These are phyloP conservation scores for Erigeron canadensis DNA, from an alignment of 129 eudicot species.

Conservation along the genomic window DNA sequence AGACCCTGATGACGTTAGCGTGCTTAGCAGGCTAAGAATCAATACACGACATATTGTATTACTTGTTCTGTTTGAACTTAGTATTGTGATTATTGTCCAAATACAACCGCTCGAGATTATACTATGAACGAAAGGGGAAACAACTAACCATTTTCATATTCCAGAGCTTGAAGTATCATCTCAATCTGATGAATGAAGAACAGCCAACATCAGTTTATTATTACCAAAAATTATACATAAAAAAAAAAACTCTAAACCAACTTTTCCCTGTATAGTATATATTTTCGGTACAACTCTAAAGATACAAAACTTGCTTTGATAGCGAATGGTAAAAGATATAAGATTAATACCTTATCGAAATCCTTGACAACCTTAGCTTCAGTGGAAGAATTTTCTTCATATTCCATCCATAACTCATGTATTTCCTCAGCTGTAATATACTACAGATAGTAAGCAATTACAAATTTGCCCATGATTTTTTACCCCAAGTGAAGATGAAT, in stretches of 20 bases:
- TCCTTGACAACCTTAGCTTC: constrained; percentile 98
- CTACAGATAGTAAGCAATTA: constrained; percentile 38
- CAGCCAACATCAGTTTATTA: constrained; percentile 24
- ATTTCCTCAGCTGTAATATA: constrained; percentile 78
- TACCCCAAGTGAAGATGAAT: background rate
- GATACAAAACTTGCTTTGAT: background rate
- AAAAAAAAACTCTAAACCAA: background rate
- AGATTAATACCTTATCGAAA: constrained; percentile 75
- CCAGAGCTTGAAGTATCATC: constrained; percentile 98
- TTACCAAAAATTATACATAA: background rate
- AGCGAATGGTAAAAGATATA: background rate
- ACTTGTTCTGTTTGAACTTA: background rate
- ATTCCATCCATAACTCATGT: constrained; percentile 90
- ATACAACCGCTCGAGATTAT: background rate
- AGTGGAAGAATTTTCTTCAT: constrained; percentile 74
- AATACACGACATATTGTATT: background rate
- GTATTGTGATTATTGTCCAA: background rate
- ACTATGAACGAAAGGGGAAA: background rate
- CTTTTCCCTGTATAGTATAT: background rate
- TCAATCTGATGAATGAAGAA: constrained; percentile 61
- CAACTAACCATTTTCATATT: constrained; percentile 87
- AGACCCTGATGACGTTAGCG: too few relatives aligned
- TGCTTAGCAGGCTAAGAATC: too few relatives aligned
- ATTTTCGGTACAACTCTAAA: background rate
- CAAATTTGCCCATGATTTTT: constrained; percentile 16